Evolutionary conservation across 2,329 filamentous ascomycete species (phyloP).

Genomic region (Plectosphaerella sp.): DNA sequence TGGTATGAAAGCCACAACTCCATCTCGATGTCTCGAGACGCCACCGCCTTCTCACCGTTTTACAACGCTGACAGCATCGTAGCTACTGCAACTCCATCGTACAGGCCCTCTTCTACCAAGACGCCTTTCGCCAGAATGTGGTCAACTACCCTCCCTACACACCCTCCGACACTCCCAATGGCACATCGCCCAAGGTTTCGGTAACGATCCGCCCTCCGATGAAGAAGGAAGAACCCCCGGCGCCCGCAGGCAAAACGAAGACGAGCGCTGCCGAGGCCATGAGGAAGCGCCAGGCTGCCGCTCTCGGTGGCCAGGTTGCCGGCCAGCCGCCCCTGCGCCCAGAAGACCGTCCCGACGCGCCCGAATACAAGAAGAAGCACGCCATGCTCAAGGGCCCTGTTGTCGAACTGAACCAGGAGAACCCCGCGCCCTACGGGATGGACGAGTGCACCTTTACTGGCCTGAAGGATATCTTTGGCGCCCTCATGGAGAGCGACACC

Average conservation of each 20-base stretch:
- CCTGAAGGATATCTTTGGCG: constrained; percentile 92
- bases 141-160: constrained; percentile 80
- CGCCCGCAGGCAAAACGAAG: constrained; percentile 41
- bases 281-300: constrained; percentile 52
- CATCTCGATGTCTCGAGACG: constrained; percentile 95
- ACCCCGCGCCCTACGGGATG: constrained; percentile 80
- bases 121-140: constrained; percentile 88
- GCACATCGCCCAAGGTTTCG: constrained; percentile 49
- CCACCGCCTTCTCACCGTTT: constrained; percentile 93
- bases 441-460: constrained; percentile 91
- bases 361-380: constrained; percentile 97
- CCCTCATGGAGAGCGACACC: constrained; percentile 74
- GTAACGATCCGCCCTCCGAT: constrained; percentile 56
- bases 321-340: constrained; percentile 57
- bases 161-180: constrained; percentile 65
- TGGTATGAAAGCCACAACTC: constrained; percentile 86
- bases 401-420: constrained; percentile 78
- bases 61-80: constrained; percentile 67
- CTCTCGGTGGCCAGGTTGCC: constrained; percentile 48
- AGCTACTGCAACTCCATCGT: constrained; percentile 99
- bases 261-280: constrained; percentile 50
- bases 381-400: constrained; percentile 85
- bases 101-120: constrained; percentile 94
- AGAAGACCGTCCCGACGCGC: constrained; percentile 90
- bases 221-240: constrained; percentile 37